Base-by-base conservation (phyloP, 192 early-diverging fungal genomes). In the Coemansia sp. region DNA sequence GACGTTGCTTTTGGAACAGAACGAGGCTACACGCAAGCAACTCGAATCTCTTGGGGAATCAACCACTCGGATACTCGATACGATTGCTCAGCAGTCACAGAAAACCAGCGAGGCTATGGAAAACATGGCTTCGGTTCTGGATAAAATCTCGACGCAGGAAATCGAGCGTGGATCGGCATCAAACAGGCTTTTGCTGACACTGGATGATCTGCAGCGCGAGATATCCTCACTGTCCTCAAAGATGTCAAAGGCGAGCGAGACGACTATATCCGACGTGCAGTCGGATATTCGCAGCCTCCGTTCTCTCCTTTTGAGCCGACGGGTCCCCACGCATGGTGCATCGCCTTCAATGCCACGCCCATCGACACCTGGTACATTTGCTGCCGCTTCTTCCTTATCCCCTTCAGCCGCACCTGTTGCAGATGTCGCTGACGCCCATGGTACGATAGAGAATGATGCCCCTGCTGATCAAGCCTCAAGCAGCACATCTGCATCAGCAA, bases 201-300 rank as follows among this genome's bases (percentile, higher is more conserved):
- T 82, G 21, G 80, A 82, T 48, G 79, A 81, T 33, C 46, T 81
- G 60, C 79, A 81, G 61, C 67, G 66, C 21, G 73, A 75, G 57
- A 63, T 75, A 12, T 33, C 77, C 0, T 60, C 61, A 7, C 59
- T 69, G 37, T 61, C 73, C 13, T 48, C 64, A 26, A 66, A 72
- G 52, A 51, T 48, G n/a, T 40, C 65, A 29, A 66, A 55, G 63
- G 23, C 67, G 0, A 60, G 63, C 23, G 35, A 63, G n/a, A 33
- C 55, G 2, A 58, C 65, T 8, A 64, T 82, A 23, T 61, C 80
- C 15, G 94, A 97, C 34, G 83, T 99, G 23, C 97, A 99, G 79
- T 85, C 85, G 23, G 97, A 99, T 74, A 87, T 99, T 74, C 96
- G 95, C 72, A 93, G 92, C 21, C 84, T 99, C 35, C 94, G 96